Conservation (phyloP, 352 stramenopile genomes). For the Phytophthora ohioensis region DNA sequence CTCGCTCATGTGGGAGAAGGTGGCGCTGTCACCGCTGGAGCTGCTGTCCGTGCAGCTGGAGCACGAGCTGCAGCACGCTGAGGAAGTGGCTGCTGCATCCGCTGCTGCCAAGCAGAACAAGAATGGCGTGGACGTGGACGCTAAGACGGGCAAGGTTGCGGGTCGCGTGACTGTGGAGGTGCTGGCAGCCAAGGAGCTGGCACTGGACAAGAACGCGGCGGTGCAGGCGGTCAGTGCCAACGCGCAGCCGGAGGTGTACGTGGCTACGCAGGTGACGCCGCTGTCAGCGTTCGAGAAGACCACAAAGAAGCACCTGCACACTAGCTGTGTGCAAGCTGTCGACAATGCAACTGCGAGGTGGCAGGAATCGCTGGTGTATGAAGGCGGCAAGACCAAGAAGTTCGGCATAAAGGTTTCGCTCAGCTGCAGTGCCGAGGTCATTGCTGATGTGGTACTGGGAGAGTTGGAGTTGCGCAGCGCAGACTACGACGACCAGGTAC, state of each 20-base stretch:
- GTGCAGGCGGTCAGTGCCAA: slow-evolving; percentile 38
- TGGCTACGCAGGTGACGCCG: slow-evolving; percentile 69
- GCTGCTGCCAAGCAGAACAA: slow-evolving; percentile 66
- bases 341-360: slow-evolving; percentile 44
- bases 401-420: slow-evolving; percentile 77
- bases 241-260: slow-evolving; percentile 56
- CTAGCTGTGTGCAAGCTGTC: slow-evolving; percentile 30
- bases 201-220: slow-evolving; percentile 36
- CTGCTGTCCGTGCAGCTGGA: slow-evolving; percentile 77
- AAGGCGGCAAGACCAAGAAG: slow-evolving; percentile 71
- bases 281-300: slow-evolving; percentile 72
- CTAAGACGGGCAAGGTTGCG: slow-evolving; percentile 62
- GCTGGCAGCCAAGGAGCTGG: slow-evolving; percentile 49
- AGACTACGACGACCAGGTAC: slow-evolving; percentile 65
- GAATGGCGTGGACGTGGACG: slow-evolving; percentile 75
- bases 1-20: slow-evolving; percentile 83
- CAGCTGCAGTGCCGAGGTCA: slow-evolving; percentile 59
- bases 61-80: slow-evolving; percentile 65
- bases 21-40: slow-evolving; percentile 77
- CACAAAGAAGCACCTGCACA: slow-evolving; percentile 76
- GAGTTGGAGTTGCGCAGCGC: slow-evolving; percentile 66
- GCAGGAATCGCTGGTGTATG: slow-evolving; percentile 64
- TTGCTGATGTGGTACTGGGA: slow-evolving; percentile 76
- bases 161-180: slow-evolving; percentile 66
- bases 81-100: slow-evolving; percentile 47